Conservation (phyloP, 495 filamentous ascomycete species). For the Aspergillus asperescens region DNA sequence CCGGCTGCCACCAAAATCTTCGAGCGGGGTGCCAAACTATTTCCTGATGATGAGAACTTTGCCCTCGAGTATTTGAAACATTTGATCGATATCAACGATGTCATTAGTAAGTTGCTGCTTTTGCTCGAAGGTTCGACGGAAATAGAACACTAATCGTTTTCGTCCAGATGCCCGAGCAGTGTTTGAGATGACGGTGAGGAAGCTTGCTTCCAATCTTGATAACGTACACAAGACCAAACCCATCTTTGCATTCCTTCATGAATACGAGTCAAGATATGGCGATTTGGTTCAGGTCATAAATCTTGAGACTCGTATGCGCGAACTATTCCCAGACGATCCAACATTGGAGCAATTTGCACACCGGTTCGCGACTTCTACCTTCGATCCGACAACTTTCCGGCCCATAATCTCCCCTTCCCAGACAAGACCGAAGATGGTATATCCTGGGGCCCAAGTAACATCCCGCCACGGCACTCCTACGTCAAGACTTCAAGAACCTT, state of each 20-base stretch:
- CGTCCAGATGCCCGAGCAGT: conserved; percentile 91
- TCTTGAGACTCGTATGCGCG: conserved; percentile 85
- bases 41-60: conserved; percentile 87
- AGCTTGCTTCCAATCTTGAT: conserved; percentile 67
- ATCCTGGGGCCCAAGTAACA: conserved; percentile 25
- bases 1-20: conserved; percentile 88
- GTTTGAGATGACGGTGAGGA: conserved; percentile 86
- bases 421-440: conserved; percentile 53
- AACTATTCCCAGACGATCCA: conserved; percentile 84
- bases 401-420: conserved; percentile 82
- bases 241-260: conserved; percentile 84
- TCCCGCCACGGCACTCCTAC: conserved; percentile 52
- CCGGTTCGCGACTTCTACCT: conserved; percentile 61
- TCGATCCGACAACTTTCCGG: conserved; percentile 71
- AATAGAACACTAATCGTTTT: conserved; percentile 18
- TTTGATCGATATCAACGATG: conserved; percentile 81
- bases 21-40: conserved; percentile 85
- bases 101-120: conserved; percentile 75
- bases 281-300: conserved; percentile 84
- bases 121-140: neutral
- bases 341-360: conserved; percentile 67
- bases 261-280: conserved; percentile 90
- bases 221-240: conserved; percentile 69
- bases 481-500: conserved; percentile 44
- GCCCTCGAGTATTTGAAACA: conserved; percentile 93